These are phyloP conservation scores for Stramenopiles sp. DNA, from an alignment of 352 stramenopile genomes.

Conservation along the genomic window DNA sequence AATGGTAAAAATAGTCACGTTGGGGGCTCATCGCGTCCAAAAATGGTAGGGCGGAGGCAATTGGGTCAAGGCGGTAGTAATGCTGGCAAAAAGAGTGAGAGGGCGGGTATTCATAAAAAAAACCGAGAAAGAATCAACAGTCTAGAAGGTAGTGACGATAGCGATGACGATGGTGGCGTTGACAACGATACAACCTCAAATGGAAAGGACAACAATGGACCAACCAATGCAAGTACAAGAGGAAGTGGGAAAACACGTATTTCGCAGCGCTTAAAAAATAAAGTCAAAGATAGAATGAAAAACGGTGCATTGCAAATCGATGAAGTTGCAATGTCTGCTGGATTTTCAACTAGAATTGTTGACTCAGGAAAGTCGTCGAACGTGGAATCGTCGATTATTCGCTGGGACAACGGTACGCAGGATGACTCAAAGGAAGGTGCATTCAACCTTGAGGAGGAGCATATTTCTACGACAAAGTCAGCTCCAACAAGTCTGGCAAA, in stretches of 20 bases:
- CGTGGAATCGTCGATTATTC: background rate
- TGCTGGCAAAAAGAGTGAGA: background rate
- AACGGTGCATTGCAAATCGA: background rate
- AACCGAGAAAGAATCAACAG: background rate
- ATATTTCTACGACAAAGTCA: too few relatives aligned
- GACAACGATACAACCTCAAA: background rate
- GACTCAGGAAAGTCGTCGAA: background rate
- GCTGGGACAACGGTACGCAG: background rate
- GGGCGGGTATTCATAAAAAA: background rate
- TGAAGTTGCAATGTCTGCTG: background rate
- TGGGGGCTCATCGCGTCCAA: background rate
- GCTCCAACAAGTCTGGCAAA: background rate
- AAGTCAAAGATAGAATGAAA: background rate
- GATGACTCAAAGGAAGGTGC: too few relatives aligned
- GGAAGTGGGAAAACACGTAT: background rate
- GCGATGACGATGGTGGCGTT: background rate
- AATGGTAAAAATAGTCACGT: slow-evolving; percentile 22
- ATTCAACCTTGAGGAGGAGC: background rate
- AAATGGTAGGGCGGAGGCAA: background rate
- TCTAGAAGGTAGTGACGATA: background rate
- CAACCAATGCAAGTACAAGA: too few relatives aligned
- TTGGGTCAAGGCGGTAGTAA: background rate
- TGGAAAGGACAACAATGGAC: background rate
- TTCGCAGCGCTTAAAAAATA: background rate
- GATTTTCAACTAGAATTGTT: background rate